Conservation (phyloP, 176 grass and related monocot species). For the Miscanthus lutarioriparius region DNA sequence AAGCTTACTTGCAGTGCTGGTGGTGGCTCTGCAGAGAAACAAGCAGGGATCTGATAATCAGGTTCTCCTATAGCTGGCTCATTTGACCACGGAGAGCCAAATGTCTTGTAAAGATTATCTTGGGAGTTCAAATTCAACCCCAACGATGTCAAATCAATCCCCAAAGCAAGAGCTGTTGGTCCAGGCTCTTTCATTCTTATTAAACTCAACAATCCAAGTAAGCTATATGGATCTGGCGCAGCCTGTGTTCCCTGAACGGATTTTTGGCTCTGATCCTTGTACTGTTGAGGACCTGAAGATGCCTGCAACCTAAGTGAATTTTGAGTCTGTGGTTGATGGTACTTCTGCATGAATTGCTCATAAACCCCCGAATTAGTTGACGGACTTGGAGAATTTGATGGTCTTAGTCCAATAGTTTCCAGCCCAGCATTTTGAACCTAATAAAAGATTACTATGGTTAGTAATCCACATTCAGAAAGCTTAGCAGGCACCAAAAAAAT, state of each 20-base stretch:
- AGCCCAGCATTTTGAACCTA: slow-evolving; percentile 70
- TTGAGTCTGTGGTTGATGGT: slow-evolving; percentile 77
- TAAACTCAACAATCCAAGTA: slow-evolving; percentile 72
- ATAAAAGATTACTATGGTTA: slow-evolving; percentile 40
- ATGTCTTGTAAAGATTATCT: slow-evolving; percentile 88
- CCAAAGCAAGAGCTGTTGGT: slow-evolving; percentile 80
- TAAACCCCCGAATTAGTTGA: slow-evolving; percentile 54
- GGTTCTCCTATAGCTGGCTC: slow-evolving; percentile 78
- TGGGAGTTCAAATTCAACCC: slow-evolving; percentile 88
- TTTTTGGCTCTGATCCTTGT: slow-evolving; percentile 74
- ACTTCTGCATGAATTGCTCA: slow-evolving; percentile 91
- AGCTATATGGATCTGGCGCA: slow-evolving; percentile 60
- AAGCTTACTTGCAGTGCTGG: slow-evolving; percentile 71
- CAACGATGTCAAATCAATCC: slow-evolving; percentile 85
- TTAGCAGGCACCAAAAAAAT: slow-evolving; percentile 15
- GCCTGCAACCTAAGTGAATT: slow-evolving; percentile 64
- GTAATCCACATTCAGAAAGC: slow-evolving; percentile 22
- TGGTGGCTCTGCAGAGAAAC: slow-evolving; percentile 72
- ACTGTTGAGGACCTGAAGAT: slow-evolving; percentile 59
- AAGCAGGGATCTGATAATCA: slow-evolving; percentile 72
- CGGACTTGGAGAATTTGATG: slow-evolving; percentile 54
- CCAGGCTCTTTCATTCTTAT: slow-evolving; percentile 77
- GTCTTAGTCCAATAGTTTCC: slow-evolving; percentile 71
- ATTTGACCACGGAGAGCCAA: slow-evolving; percentile 90
- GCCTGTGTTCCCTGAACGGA: slow-evolving; percentile 56